Base-by-base conservation (phyloP, 2,329 filamentous ascomycete genomes). In the Teratosphaeria epicoccoides region DNA sequence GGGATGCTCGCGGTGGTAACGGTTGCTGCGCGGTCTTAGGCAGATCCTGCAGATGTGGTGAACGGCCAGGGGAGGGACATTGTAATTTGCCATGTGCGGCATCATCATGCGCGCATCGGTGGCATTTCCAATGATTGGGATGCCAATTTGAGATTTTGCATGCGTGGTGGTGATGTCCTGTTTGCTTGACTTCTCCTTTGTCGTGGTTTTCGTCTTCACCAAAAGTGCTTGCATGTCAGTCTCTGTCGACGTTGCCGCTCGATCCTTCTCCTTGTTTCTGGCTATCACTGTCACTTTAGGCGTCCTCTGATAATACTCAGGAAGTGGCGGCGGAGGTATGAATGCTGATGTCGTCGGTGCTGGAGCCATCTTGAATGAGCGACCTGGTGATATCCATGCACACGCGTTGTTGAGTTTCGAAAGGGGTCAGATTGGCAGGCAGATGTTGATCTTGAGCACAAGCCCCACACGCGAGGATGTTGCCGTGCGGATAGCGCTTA, bases 31-130 rank as follows among this genome's bases (percentile, higher is more conserved):
- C 20, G 65, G 63, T 11, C 63, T 59, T 12, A 61, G 49, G 46
- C 66, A 68, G 17, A 65, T 57, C 47, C 63, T 59, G 53, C 65
- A 68, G 48, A 66, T 62, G 55, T 68, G 66, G 49, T 64, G 65
- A 46, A 66, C 52, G 2, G 60, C 62, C 11, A 66, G 55, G 7
- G 62, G 58, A 22, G 62, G 62, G 17, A 63, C 52, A 47, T 50
- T 33, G 24, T 26, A 28, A n/a, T 40, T 26, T 29, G 22, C 14
- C n/a, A n/a, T 43, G 14, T 17, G n/a, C 45, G 7, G 33, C 9
- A n/a, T 45, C 3, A 24, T 28, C 43, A 51, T 28, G 12, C 28
- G 37, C 53, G 52, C 49, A 45, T 51, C 48, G 10, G 49, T 51
- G 14, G 49, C 52, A 47, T 54, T 22, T 11, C 25, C 44, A 43